Evolutionary conservation across 2,329 filamentous ascomycete species (phyloP).

Genomic region (Microsporum canis): DNA sequence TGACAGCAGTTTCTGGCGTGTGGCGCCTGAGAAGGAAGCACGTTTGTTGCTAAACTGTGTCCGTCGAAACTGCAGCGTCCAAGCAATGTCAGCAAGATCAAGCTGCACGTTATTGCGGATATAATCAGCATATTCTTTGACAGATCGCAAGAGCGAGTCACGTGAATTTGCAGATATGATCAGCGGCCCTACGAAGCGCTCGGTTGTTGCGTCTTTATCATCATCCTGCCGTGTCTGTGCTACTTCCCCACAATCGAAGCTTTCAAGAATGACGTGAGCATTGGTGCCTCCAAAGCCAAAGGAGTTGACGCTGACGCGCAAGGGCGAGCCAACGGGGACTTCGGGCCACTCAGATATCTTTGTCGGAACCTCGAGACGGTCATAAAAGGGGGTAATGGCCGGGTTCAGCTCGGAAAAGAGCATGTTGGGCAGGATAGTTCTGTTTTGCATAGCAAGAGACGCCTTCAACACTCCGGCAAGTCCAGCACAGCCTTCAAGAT

Average conservation of each 20-base stretch:
- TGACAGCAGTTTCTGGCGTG: no score
- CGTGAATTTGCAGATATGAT: neutral
- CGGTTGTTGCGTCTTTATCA: no score
- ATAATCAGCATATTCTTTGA: neutral
- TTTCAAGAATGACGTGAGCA: constrained; percentile 19
- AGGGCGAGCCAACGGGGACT: constrained; percentile 4
- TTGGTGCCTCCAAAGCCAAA: constrained; percentile 26
- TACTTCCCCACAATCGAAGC: neutral
- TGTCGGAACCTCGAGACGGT: constrained; percentile 15
- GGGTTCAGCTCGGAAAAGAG: constrained; percentile 21
- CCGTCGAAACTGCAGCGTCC: no score
- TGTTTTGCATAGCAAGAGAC: constrained; percentile 19
- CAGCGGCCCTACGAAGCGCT: no score
- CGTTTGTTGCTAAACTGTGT: no score
- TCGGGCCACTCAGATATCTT: constrained; percentile 21
- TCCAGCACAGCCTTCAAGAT: constrained; percentile 20
- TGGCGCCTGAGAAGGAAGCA: no score
- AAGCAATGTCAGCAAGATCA: no score
- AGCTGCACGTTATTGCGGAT: no score
- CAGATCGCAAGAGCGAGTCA: neutral
- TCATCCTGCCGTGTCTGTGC: no score
- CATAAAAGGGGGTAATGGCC: constrained; percentile 12
- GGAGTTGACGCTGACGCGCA: constrained; percentile 24
- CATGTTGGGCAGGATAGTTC: constrained; percentile 21
- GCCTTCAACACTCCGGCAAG: constrained; percentile 21